phyloP scores from a whole-genome alignment of 768 basidiomycete genomes.

The Naganishia randhawae region DNA sequence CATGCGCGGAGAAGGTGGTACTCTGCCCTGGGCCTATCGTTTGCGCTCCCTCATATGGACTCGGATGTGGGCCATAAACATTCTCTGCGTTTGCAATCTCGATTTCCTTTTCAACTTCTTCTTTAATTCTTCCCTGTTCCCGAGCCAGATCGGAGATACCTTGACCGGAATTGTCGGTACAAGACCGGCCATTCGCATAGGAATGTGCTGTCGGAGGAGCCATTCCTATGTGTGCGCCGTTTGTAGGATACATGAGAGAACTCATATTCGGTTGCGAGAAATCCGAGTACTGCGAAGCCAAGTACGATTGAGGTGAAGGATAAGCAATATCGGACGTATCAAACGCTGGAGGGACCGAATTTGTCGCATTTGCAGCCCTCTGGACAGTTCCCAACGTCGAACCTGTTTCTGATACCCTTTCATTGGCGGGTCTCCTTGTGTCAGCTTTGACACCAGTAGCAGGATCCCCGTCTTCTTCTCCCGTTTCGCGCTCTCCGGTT shows the following conservation, averaged over 20 bases:
- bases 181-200: neutral
- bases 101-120: conserved; percentile 11
- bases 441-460: neutral
- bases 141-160: neutral
- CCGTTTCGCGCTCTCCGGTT: conserved; percentile 5
- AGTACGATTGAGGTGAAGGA: neutral
- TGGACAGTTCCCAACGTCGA: neutral
- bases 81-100: conserved; percentile 5
- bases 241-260: neutral
- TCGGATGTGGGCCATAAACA: neutral
- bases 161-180: neutral
- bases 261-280: neutral
- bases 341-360: neutral
- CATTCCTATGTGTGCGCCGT: neutral
- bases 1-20: neutral
- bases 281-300: neutral
- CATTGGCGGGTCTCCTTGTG: too few relatives aligned
- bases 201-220: neutral
- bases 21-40: neutral
- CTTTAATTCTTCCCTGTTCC: neutral
- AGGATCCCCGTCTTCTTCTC: neutral
- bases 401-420: neutral
- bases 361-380: neutral
- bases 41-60: neutral
- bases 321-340: neutral